Percentiles rank a stretch among this genome's conserved stretches.
Evolutionary conservation across 345 rosid species (phyloP).

Genomic region (Eucalyptus grandis): DNA sequence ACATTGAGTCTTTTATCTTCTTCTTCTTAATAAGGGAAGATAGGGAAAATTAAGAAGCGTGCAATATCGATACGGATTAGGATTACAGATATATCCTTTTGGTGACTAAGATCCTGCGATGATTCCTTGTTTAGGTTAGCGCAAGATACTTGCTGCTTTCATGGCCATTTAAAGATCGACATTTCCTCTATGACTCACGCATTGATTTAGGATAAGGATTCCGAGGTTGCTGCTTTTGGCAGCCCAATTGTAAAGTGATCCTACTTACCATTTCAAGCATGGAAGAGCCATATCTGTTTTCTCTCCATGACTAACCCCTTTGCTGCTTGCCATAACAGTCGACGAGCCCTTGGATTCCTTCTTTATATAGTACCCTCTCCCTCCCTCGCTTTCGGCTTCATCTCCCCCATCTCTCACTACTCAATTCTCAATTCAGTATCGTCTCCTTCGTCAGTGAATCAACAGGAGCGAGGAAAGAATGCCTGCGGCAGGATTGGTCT

Average conservation of each 20-base stretch:
- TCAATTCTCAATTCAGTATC: neutral
- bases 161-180: neutral
- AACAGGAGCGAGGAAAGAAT: neutral
- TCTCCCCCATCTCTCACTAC: neutral
- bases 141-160: neutral
- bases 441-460: neutral
- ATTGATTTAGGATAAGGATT: neutral
- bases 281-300: neutral
- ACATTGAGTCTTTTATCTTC: neutral
- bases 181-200: neutral
- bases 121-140: neutral
- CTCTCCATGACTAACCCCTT: neutral
- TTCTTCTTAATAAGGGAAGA: neutral
- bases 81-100: neutral
- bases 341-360: neutral
- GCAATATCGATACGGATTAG: neutral
- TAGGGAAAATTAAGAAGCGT: neutral
- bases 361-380: neutral
- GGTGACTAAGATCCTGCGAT: neutral
- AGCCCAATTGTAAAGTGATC: neutral
- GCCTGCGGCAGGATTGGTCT: conserved; percentile 33
- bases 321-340: neutral
- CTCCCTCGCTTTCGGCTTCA: neutral
- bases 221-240: neutral
- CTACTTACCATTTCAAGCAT: neutral